Base-by-base conservation (phyloP, 768 basidiomycete species). In the Podaxis rugospora region DNA sequence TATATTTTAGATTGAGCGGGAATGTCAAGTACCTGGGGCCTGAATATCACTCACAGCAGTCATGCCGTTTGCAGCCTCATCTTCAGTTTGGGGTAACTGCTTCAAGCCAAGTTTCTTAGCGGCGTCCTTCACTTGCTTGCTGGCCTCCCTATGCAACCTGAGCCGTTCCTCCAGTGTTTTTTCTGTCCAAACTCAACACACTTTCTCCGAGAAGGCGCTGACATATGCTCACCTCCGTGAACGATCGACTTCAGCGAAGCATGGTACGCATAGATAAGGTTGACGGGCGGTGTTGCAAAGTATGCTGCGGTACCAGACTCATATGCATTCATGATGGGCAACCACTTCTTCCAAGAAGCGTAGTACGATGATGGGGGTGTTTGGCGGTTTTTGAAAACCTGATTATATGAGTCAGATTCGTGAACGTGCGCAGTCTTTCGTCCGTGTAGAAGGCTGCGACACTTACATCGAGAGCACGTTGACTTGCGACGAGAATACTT, bases 231-330 rank as follows among this genome's bases (percentile, higher is more conserved):
- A 55, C 54, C 53, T 39, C 57, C 46, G 18, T 46, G 18, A 18
- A 84, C 88, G 73, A 99, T 93, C 63, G 83, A 79, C 25, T 73
- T 72, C 55, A 99, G 83, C 7, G 95, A 89, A n/a, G 85, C 82
- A 68, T 89, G 86, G 72, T 92, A 92, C 1, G 97, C 92, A 72
- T 93, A 92, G 68, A 98, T 86, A 66, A 99, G 85, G 76, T 97
- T 96, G 62, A 95, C 92, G 6, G 94, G 95, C 1, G 94, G 92
- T 0, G 95, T 98, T 6, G 95, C 96, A 73, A 98, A 98, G 79
- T 98, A 98, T 18, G 88, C 88, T 0, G 93, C 80, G 10, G 75
- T 75, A 62, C 92, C 92, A 61, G 76, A 74, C 76, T 98, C 95
- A 72, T 98, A 99, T 2, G 89, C 87, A 67, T 88, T 83, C 95